Evolutionary conservation across 805 yeast species (phyloP).

Genomic region (Yamadazyma philogaea): DNA sequence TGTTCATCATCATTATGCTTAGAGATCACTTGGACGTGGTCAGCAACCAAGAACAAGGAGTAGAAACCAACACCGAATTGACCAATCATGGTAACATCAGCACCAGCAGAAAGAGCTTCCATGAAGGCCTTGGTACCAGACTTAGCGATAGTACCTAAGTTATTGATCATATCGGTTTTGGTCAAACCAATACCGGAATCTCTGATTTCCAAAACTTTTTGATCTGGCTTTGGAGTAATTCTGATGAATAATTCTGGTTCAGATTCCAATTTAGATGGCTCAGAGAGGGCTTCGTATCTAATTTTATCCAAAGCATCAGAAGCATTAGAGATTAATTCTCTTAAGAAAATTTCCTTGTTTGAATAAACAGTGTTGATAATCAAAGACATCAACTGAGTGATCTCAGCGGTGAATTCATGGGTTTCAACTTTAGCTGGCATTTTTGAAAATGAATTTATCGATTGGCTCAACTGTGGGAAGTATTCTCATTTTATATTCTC

Average conservation of each 20-base stretch:
- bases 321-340: conserved; percentile 98
- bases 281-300: conserved; percentile 93
- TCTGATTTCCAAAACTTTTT: conserved; percentile 92
- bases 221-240: conserved; percentile 94
- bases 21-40: conserved; percentile 96
- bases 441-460: conserved; percentile 11
- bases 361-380: conserved; percentile 99
- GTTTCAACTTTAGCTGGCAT: conserved; percentile 69
- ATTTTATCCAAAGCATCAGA: conserved; percentile 99
- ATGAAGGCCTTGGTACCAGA: conserved; percentile 99
- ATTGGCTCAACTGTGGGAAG: conserved; percentile 1
- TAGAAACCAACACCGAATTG: conserved; percentile 99
- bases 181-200: conserved; percentile 99
- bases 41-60: conserved; percentile 98
- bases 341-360: conserved; percentile 97
- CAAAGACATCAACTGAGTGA: conserved; percentile 99
- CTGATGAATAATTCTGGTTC: conserved; percentile 97
- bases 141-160: conserved; percentile 99
- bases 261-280: conserved; percentile 85
- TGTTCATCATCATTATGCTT: conserved; percentile 99
- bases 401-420: conserved; percentile 99
- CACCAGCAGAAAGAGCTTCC: conserved; percentile 99
- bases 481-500: conserved; percentile 6
- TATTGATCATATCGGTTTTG: conserved; percentile 97
- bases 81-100: conserved; percentile 99